Base-by-base conservation (phyloP, 1,284 basidiomycete genomes). In the Ganoderma meredithae region DNA sequence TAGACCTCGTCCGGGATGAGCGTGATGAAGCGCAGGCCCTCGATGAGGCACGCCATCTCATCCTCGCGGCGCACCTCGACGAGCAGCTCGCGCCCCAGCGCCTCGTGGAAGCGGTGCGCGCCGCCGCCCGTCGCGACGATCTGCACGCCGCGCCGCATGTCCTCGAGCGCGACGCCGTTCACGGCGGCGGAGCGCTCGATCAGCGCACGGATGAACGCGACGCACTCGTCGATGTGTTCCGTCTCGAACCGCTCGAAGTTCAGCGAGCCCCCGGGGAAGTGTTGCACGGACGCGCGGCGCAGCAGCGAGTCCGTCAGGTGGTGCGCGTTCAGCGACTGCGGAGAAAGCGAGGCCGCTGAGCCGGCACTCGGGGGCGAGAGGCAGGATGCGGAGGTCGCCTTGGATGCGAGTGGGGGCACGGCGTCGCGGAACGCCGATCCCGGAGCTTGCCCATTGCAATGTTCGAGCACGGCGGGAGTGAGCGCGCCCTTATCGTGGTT, bases 211-310 rank as follows among this genome's bases (percentile, higher is more conserved):
- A 99, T 91, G 83, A 98, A 99, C 62, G 85, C 83, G 74, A 99
- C 90, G 77, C 97, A 96, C 56, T 89, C 90, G 63, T 93, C 84
- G 74, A 99, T 94, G 75, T 95, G 87, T 73, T 92, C 90, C 66
- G 98, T 99, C 82, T 99, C 95, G 83, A 98, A 99, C 52, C 97
- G 93, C 81, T 95, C 95, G 79, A 99, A 99, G 83, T 99, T 99
- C 78, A 99, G 90, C 52, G 96, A 93, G 6, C 98, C 98, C 27
- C 98, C 98, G 0, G 98, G 96, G 74, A 98, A 92, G 75, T 96
- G 93, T 73, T 94, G 91, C 56, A 91, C 82, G 15, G 90, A 89
- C 7, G 84, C 84, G 64, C 90, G 88, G 67, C 90, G 90, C 49
- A 94, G 84, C 67, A 92, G 86, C 55, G 89, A 86, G 75, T 89